Percentiles rank a stretch among this genome's conserved stretches.
Conservation (phyloP, 2,329 filamentous ascomycete species). For the Fusarium fracticaudum region DNA sequence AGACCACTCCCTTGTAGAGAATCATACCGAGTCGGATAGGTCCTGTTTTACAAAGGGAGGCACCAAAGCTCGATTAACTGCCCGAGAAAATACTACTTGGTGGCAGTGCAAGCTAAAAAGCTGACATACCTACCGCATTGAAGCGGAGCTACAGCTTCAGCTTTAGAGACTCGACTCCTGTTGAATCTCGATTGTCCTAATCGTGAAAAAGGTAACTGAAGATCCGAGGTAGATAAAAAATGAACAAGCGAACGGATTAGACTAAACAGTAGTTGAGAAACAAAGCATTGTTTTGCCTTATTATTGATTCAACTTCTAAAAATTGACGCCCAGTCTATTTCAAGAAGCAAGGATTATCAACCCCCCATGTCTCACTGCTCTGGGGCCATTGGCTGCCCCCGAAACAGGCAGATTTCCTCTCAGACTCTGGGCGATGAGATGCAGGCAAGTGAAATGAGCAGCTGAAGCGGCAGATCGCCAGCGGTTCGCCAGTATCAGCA, state of each 20-base stretch:
- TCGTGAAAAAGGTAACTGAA: neutral
- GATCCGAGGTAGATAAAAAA: neutral
- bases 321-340: neutral
- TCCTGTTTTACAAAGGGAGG: neutral
- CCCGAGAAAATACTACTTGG: neutral
- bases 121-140: constrained; percentile 1
- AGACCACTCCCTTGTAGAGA: neutral
- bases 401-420: neutral
- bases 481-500: neutral
- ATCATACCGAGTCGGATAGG: neutral
- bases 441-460: constrained; percentile 1
- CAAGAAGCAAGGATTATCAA: constrained; percentile 11
- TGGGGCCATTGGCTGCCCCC: constrained; percentile 10
- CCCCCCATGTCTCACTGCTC: constrained; percentile 22
- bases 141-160: neutral
- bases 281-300: neutral
- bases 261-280: neutral
- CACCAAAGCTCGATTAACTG: neutral
- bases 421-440: constrained; percentile 5
- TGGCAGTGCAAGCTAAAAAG: constrained; percentile 5
- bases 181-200: neutral
- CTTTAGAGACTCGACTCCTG: neutral
- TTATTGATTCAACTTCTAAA: neutral
- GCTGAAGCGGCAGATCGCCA: constrained; percentile 10
- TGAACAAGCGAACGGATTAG: neutral